phyloP scores from a whole-genome alignment of 352 stramenopile genomes.

The Pythium grandisporangium region DNA sequence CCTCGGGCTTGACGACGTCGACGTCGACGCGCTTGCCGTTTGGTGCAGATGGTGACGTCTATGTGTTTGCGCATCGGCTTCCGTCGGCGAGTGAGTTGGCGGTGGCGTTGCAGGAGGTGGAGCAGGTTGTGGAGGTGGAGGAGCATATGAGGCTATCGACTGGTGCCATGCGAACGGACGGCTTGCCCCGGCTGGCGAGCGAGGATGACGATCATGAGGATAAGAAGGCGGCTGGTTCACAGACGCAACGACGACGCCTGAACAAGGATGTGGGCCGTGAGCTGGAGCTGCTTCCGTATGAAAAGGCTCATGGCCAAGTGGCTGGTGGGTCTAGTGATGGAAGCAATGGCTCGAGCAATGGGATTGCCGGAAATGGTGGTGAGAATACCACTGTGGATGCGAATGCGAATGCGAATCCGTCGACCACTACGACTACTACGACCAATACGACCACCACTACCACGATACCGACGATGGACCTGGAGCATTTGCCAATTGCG shows the following conservation, averaged over 20 bases:
- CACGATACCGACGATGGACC: too few relatives aligned
- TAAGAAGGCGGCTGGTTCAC: background rate
- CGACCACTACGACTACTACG: too few relatives aligned
- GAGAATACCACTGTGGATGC: conserved; percentile 3
- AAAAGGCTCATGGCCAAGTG: conserved; percentile 1
- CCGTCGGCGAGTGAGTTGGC: conserved; percentile 68
- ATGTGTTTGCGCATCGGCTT: conserved; percentile 82
- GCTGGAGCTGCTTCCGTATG: conserved; percentile 12
- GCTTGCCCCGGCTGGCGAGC: conserved; percentile 45
- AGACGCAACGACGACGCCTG: conserved; percentile 18
- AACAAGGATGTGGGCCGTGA: conserved; percentile 48
- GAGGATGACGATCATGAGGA: conserved; percentile 31
- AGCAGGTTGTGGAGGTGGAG: conserved; percentile 68
- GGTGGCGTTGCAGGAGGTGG: conserved; percentile 70
- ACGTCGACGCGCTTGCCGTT: conserved; percentile 2
- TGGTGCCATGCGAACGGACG: conserved; percentile 83
- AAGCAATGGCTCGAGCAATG: background rate
- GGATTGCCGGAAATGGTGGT: conserved; percentile 2
- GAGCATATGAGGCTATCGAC: conserved; percentile 79
- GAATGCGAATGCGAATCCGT: too few relatives aligned
- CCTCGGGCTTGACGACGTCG: conserved; percentile 15
- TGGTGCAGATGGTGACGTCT: conserved; percentile 34
- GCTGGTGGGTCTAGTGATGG: conserved; percentile 3
- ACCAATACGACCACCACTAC: too few relatives aligned
- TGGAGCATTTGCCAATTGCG: conserved; percentile 73